These are phyloP conservation scores for Aureobasidium sp. DNA, from an alignment of 2,329 filamentous ascomycete genomes.

Conservation along the genomic window DNA sequence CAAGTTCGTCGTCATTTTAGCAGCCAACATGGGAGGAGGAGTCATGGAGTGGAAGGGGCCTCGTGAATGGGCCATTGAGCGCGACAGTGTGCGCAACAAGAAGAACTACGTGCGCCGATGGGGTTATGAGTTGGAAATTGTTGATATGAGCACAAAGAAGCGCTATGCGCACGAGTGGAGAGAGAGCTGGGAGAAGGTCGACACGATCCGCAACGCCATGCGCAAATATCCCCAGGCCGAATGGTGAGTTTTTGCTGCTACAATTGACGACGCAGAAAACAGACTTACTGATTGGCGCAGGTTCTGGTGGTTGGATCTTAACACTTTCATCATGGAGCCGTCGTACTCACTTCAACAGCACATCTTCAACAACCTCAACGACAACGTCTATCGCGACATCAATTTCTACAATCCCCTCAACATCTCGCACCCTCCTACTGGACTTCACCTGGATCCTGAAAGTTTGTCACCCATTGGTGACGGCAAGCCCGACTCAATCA, in stretches of 20 bases:
- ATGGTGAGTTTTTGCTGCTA: conserved; percentile 58
- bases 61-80: conserved; percentile 94
- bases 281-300: conserved; percentile 40
- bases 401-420: conserved; percentile 94
- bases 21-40: conserved; percentile 88
- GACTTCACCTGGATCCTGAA: conserved; percentile 64
- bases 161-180: conserved; percentile 98
- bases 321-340: conserved; percentile 97
- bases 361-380: conserved; percentile 72
- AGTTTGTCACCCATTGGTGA: conserved; percentile 70
- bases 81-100: conserved; percentile 94
- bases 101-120: conserved; percentile 76
- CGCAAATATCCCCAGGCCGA: conserved; percentile 92
- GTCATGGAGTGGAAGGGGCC: conserved; percentile 99
- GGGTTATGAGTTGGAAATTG: conserved; percentile 94
- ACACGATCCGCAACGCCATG: conserved; percentile 81
- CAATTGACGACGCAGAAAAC: too few relatives aligned
- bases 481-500: conserved; percentile 68
- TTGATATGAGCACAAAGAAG: conserved; percentile 98
- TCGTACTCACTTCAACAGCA: conserved; percentile 82
- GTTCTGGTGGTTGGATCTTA: conserved; percentile 99
- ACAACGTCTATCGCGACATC: conserved; percentile 85
- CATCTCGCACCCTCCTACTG: conserved; percentile 71
- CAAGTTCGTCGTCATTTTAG: conserved; percentile 89
- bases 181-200: conserved; percentile 98